Evolutionary conservation across 192 early-diverging fungal species (phyloP).

Genomic region (Coemansia guatemalensis): DNA sequence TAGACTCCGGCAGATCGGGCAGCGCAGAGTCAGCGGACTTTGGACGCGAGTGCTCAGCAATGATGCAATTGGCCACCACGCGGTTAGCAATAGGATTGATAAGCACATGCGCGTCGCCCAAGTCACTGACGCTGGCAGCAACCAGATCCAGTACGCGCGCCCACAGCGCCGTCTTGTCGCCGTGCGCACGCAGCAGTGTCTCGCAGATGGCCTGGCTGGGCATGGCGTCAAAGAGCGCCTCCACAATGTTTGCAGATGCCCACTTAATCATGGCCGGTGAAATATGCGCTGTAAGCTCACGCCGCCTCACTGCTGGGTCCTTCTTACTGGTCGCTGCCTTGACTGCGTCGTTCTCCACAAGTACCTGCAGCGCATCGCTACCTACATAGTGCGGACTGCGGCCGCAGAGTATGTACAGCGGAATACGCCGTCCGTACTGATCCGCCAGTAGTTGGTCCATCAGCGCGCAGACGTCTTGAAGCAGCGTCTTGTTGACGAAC

Average conservation of each 20-base stretch:
- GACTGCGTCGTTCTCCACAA: slow-evolving; percentile 69
- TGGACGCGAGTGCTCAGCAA: slow-evolving; percentile 30
- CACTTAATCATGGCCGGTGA: slow-evolving; percentile 63
- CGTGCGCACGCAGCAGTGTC: slow-evolving; percentile 64
- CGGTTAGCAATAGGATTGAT: slow-evolving; percentile 39
- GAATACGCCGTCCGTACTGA: slow-evolving; percentile 76
- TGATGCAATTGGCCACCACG: slow-evolving; percentile 43
- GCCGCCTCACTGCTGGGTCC: slow-evolving; percentile 63
- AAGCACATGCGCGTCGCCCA: slow-evolving; percentile 29
- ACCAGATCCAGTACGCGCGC: slow-evolving; percentile 29
- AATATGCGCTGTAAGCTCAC: slow-evolving; percentile 68
- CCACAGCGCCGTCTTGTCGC: slow-evolving; percentile 36
- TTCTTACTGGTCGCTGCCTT: slow-evolving; percentile 84
- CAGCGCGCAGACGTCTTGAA: slow-evolving; percentile 54
- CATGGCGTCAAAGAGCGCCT: slow-evolving; percentile 64
- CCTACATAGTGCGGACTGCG: slow-evolving; percentile 74
- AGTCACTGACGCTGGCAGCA: slow-evolving; percentile 1
- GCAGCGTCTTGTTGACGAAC: slow-evolving; percentile 71
- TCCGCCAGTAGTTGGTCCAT: slow-evolving; percentile 62
- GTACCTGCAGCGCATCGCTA: slow-evolving; percentile 63
- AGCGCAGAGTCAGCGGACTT: slow-evolving; percentile 12
- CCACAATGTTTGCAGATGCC: slow-evolving; percentile 53
- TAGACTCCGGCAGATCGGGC: slow-evolving; percentile 18
- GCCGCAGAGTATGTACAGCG: slow-evolving; percentile 80
- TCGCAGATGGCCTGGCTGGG: slow-evolving; percentile 72